Base-by-base conservation (phyloP, 2,329 filamentous ascomycete species). In the Scolecobasidium constrictum region DNA sequence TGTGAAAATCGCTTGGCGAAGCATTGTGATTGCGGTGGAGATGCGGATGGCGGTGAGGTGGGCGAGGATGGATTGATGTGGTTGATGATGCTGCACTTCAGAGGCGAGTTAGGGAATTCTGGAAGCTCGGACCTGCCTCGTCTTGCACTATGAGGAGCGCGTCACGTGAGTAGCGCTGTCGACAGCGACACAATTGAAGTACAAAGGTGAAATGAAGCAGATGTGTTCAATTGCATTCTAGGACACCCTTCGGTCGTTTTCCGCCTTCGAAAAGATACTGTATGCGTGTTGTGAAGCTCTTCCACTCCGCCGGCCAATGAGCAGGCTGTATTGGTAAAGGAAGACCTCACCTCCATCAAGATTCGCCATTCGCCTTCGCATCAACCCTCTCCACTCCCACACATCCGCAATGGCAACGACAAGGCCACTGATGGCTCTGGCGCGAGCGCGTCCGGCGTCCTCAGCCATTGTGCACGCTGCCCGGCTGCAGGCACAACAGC, bases 1-100 rank as follows among this genome's bases (percentile, higher is more conserved):
- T 68, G 83, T 83, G 71, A 90, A 72, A 64, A 92, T 67, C 61
- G 84, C 81, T 66, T 84, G 79, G 71, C 90, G 85, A 75, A 95
- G 87, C 90, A 96, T 96, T 52, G 57, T 78, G 69, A 55, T 50
- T 38, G 51, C 39, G 44, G 47, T 50, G 45, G 35, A 47, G 50
- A 48, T 50, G 49, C 49, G 48, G 50, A 50, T 46, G 48, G 40
- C 31, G 40, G 28, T 17, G 12, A 12, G 17, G 38, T 43, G 43
- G 43, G 16, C 11, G 18, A 15, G 12, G 33, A 18, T 12, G n/a
- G n/a, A n/a, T n/a, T n/a, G 44, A 35, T 43, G 21, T 23, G 19
- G 41, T 23, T 40, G 40, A 41, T 47, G 46, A 45, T 44, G 26
- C 26, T 31, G n/a, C 26, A n/a, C 9, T 31, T 31, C 26, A 9